phyloP scores from a whole-genome alignment of 2,329 filamentous ascomycete species.

The Aspergillus pseudonomiae region DNA sequence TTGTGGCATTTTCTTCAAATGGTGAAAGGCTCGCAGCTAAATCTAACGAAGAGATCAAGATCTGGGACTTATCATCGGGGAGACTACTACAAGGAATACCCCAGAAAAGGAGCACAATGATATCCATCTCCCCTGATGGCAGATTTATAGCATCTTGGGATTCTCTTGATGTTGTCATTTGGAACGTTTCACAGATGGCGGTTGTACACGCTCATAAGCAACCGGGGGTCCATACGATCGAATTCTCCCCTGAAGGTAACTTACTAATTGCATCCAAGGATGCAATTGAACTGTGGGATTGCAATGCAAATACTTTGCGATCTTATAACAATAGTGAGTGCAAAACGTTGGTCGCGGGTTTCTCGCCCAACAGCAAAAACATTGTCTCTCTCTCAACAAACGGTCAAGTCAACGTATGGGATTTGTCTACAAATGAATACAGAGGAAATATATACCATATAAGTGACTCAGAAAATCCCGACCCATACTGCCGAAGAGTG shows the following conservation, averaged over 20 bases:
- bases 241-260: not conserved
- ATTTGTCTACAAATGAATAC: not conserved
- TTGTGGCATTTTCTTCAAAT: not conserved
- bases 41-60: not conserved
- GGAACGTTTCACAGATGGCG: not conserved
- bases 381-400: not conserved
- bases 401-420: not conserved
- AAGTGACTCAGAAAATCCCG: not conserved
- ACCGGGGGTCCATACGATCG: not conserved
- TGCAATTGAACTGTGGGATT: not conserved
- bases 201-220: not conserved
- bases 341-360: not conserved
- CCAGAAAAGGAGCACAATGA: accelerated
- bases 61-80: not conserved
- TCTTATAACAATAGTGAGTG: not conserved
- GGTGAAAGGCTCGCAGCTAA: not conserved
- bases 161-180: not conserved
- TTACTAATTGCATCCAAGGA: not conserved
- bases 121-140: not conserved
- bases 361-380: not conserved
- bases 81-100: not conserved
- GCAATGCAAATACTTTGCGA: accelerated
- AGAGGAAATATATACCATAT: not conserved
- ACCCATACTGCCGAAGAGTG: not conserved
- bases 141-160: not conserved